A percentile compares a stretch with the other conserved stretches of the same genome.
Evolutionary conservation across 345 rosid genomes (phyloP).

Genomic region (Lepidium aucheri): DNA sequence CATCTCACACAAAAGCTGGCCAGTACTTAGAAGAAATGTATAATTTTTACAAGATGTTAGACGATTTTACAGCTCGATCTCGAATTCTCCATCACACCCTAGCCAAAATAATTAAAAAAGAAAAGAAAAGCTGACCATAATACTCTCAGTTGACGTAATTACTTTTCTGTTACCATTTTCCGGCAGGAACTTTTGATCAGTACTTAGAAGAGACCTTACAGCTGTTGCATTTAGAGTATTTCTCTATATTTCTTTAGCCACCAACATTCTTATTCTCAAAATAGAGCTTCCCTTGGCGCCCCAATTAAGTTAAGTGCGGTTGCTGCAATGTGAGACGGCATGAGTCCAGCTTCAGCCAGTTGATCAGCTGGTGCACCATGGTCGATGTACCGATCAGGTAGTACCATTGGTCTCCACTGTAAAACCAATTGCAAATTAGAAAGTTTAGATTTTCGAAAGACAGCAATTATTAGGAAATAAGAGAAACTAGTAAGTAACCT

Average conservation of each 20-base stretch:
- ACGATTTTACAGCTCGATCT: slow-evolving; percentile 11
- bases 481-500: slow-evolving; percentile 31
- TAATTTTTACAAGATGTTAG: slow-evolving; percentile 21
- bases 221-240: neutral
- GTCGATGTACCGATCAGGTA: slow-evolving; percentile 80
- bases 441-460: neutral
- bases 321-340: slow-evolving; percentile 91
- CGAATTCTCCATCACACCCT: neutral
- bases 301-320: slow-evolving; percentile 77
- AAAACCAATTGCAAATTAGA: neutral
- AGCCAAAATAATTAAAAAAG: neutral
- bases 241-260: neutral
- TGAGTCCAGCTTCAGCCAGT: slow-evolving; percentile 67
- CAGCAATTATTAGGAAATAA: neutral
- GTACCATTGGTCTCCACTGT: slow-evolving; percentile 96
- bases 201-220: slow-evolving; percentile 3
- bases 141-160: neutral
- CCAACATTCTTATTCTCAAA: neutral
- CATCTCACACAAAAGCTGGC: neutral
- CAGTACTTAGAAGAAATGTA: neutral
- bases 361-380: slow-evolving; percentile 93
- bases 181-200: slow-evolving; percentile 2
- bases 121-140: neutral
- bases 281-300: slow-evolving; percentile 63
- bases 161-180: neutral